Evolutionary conservation across 495 filamentous ascomycete genomes (phyloP).

Genomic region (Penicillium chermesinum): DNA sequence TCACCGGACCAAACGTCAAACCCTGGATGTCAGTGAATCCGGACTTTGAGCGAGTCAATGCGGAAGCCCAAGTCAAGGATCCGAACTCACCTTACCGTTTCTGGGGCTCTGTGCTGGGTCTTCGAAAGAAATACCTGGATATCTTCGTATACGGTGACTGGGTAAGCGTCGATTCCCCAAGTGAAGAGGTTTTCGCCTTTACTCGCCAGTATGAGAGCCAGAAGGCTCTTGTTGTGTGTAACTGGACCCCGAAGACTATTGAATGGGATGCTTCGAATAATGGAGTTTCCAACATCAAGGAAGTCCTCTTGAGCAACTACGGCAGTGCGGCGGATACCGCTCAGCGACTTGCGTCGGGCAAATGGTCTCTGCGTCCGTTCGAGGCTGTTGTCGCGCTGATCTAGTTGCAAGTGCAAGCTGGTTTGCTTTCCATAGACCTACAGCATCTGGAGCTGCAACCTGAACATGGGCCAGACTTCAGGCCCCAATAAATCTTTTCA

Average conservation of each 20-base stretch:
- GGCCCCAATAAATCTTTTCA: too few species aligned
- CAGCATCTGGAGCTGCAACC: too few species aligned
- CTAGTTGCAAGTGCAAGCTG: too few species aligned
- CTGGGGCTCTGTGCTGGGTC: conserved; percentile 47
- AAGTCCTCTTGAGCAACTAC: conserved; percentile 43
- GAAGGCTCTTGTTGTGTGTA: conserved; percentile 46
- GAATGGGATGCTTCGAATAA: conserved; percentile 39
- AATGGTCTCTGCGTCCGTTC: conserved; percentile 37
- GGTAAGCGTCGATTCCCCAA: conserved; percentile 40
- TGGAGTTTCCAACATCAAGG: conserved; percentile 24
- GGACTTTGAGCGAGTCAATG: conserved; percentile 47
- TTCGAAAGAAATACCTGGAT: conserved; percentile 51
- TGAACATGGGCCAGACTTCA: too few species aligned
- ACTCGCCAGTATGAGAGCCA: conserved; percentile 36
- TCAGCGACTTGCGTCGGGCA: conserved; percentile 22
- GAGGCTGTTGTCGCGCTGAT: conserved; percentile 32
- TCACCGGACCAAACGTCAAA: conserved; percentile 43
- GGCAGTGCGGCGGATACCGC: conserved; percentile 18
- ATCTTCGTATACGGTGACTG: conserved; percentile 61
- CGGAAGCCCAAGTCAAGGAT: conserved; percentile 42
- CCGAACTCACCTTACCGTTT: conserved; percentile 45
- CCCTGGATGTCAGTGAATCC: conserved; percentile 63
- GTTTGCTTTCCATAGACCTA: too few species aligned
- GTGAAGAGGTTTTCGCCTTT: conserved; percentile 46
- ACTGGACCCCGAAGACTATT: conserved; percentile 41